Conservation (phyloP, 495 filamentous ascomycete species). For the Penicillium crystallinum region DNA sequence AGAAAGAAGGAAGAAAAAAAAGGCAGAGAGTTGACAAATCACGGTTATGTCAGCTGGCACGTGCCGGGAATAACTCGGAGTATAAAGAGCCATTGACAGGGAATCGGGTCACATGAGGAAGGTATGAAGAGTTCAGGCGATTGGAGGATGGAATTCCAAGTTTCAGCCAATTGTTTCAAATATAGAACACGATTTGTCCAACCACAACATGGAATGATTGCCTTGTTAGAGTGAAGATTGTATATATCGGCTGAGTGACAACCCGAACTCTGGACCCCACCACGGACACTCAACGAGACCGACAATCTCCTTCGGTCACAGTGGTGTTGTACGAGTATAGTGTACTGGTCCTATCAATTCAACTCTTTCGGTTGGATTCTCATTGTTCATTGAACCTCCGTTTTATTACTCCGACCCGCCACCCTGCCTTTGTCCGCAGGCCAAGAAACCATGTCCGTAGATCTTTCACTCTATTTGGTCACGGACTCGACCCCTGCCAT, state of each 20-base stretch:
- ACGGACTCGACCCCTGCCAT: conserved; percentile 84
- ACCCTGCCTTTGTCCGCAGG: background rate
- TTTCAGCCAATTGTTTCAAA: background rate
- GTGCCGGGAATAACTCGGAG: conserved; percentile 13
- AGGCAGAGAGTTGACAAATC: conserved; percentile 14
- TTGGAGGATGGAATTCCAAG: background rate
- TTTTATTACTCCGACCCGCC: background rate
- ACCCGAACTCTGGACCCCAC: background rate
- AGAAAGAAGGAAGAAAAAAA: conserved; percentile 8
- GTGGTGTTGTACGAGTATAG: background rate
- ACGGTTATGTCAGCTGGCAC: conserved; percentile 22
- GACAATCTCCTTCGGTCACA: background rate
- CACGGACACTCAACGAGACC: background rate
- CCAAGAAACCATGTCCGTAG: conserved; percentile 30
- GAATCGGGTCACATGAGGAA: background rate
- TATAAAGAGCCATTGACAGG: background rate
- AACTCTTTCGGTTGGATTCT: background rate
- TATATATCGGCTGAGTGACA: background rate
- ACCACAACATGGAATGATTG: too few relatives aligned
- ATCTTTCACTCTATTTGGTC: conserved; percentile 78
- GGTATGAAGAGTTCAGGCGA: background rate
- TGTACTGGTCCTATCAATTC: background rate
- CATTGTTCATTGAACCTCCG: background rate
- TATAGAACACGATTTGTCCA: background rate
- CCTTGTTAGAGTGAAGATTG: too few relatives aligned